phyloP scores from a whole-genome alignment of 441 rosid genomes.

The Daphne laureola region DNA sequence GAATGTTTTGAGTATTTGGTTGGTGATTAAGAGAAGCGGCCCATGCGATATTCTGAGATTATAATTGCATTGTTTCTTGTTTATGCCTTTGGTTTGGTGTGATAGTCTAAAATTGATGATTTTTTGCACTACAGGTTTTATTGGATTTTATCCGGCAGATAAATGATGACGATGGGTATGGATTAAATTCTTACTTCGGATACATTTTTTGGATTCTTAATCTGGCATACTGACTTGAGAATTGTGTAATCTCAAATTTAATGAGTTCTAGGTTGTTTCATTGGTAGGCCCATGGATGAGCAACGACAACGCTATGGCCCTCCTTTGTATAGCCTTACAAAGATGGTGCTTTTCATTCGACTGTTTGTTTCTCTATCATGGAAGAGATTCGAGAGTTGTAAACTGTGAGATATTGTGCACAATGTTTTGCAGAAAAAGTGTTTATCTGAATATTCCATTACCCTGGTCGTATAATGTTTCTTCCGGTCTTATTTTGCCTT shows the following conservation, averaged over 20 bases:
- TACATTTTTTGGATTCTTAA: background rate
- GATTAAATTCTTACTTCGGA: no score
- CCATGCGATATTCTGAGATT: no score
- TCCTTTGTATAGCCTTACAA: slow-evolving; percentile 78
- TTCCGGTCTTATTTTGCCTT: slow-evolving; percentile 20
- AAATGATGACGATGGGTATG: slow-evolving; percentile 97
- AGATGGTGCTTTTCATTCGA: slow-evolving; percentile 51
- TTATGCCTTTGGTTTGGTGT: no score
- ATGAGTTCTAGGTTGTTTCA: slow-evolving; percentile 12
- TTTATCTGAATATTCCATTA: slow-evolving; percentile 5
- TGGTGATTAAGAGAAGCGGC: no score
- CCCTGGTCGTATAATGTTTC: slow-evolving; percentile 17
- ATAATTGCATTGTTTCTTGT: no score
- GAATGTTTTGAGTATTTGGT: no score
- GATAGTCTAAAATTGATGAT: background rate
- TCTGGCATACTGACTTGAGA: slow-evolving; percentile 3
- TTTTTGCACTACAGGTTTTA: slow-evolving; percentile 56
- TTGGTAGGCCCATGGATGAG: slow-evolving; percentile 95
- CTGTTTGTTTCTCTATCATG: slow-evolving; percentile 57
- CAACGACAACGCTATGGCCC: slow-evolving; percentile 95
- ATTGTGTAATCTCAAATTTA: slow-evolving; percentile 10
- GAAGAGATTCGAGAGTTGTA: slow-evolving; percentile 52
- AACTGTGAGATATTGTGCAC: slow-evolving; percentile 47
- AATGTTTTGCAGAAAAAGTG: no score
- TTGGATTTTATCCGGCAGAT: slow-evolving; percentile 88